Conservation (phyloP, 306 rosid species). For the Glycine soja region DNA sequence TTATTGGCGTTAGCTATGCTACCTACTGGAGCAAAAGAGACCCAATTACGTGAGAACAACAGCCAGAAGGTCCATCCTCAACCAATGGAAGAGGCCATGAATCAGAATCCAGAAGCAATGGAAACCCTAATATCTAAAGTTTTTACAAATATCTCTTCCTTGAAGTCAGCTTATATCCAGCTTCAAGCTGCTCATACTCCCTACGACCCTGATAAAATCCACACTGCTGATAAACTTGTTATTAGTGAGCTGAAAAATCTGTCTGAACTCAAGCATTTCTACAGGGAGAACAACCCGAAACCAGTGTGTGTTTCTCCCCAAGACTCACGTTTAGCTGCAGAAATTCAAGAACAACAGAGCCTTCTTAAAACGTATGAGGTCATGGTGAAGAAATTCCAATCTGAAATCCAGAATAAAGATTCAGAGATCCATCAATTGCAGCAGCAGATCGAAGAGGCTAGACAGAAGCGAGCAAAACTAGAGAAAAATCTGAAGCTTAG, state of each 20-base stretch:
- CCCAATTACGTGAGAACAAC: slow-evolving; percentile 92
- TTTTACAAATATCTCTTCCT: slow-evolving; percentile 83
- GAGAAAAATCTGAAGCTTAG: slow-evolving; percentile 96
- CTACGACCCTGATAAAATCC: slow-evolving; percentile 95
- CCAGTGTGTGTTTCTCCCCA: slow-evolving; percentile 93
- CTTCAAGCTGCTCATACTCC: slow-evolving; percentile 99
- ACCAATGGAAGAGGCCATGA: slow-evolving; percentile 98
- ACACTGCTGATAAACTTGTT: slow-evolving; percentile 89
- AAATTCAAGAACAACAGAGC: slow-evolving; percentile 98
- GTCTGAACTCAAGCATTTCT: slow-evolving; percentile 96
- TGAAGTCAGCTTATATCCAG: slow-evolving; percentile 94
- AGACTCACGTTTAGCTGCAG: slow-evolving; percentile 98
- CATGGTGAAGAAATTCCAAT: slow-evolving; percentile 99
- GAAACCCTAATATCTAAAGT: slow-evolving; percentile 83
- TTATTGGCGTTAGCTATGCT: slow-evolving; percentile 87
- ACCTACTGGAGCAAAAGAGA: slow-evolving; percentile 87
- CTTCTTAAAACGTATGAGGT: slow-evolving; percentile 96
- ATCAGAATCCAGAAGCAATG: slow-evolving; percentile 93
- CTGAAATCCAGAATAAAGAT: slow-evolving; percentile 98
- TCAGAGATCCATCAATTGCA: slow-evolving; percentile 87
- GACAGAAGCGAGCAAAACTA: slow-evolving; percentile 76
- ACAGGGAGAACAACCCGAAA: slow-evolving; percentile 95
- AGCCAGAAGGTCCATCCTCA: slow-evolving; percentile 98
- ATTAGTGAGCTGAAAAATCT: slow-evolving; percentile 90
- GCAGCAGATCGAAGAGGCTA: slow-evolving; percentile 95